phyloP scores from a whole-genome alignment of 2,329 filamentous ascomycete species.

The Periconia digitata region DNA sequence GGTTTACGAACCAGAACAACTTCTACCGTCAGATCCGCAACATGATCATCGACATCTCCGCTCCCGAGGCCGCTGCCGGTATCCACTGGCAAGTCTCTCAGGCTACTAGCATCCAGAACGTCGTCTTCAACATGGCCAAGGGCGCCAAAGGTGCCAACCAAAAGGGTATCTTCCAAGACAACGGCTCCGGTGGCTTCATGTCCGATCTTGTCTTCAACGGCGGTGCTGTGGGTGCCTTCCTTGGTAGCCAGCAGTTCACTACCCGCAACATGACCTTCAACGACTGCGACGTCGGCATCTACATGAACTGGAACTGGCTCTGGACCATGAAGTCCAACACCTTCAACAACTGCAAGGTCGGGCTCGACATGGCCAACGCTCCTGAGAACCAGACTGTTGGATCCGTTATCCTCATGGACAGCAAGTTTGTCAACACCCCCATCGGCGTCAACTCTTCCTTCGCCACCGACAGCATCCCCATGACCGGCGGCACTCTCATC shows the following conservation, averaged over 20 bases:
- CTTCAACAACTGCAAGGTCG: conserved; percentile 51
- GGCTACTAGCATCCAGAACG: conserved; percentile 64
- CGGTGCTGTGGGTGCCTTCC: conserved; percentile 60
- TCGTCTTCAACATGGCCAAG: conserved; percentile 60
- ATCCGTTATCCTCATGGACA: conserved; percentile 81
- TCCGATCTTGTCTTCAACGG: conserved; percentile 62
- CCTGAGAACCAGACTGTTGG: conserved; percentile 76
- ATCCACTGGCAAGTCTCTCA: conserved; percentile 72
- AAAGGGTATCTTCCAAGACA: conserved; percentile 63
- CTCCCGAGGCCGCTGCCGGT: conserved; percentile 45
- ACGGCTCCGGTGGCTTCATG: conserved; percentile 62
- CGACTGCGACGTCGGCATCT: conserved; percentile 52
- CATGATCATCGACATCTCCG: conserved; percentile 53
- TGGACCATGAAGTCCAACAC: conserved; percentile 52
- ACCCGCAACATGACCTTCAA: conserved; percentile 55
- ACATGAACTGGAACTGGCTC: conserved; percentile 59
- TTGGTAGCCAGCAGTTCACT: conserved; percentile 67
- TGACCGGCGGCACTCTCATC: conserved; percentile 78
- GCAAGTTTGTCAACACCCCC: conserved; percentile 72
- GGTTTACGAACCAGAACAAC: conserved; percentile 58
- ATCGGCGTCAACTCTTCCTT: conserved; percentile 79
- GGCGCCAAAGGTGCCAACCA: conserved; percentile 51
- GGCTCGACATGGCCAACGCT: conserved; percentile 53
- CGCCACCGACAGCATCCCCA: conserved; percentile 64
- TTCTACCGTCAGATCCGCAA: conserved; percentile 60